Conservation (phyloP, 2,329 filamentous ascomycete species). For the Phialemoniopsis sp. region DNA sequence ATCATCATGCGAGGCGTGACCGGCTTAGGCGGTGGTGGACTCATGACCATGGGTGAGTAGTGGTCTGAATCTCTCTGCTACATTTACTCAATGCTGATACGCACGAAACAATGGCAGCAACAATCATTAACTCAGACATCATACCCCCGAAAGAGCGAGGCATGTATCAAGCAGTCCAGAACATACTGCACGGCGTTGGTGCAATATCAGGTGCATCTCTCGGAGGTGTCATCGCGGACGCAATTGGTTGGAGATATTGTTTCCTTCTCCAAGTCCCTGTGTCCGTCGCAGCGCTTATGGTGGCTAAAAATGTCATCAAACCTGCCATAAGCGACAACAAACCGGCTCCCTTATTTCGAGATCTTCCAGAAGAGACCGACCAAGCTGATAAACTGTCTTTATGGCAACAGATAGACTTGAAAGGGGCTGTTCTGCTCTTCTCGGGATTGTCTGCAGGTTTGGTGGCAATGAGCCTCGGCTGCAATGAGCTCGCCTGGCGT, state of each 20-base stretch:
- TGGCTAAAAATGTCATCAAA: constrained; percentile 49
- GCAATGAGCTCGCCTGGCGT: constrained; percentile 50
- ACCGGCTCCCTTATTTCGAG: too few relatives aligned
- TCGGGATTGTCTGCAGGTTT: constrained; percentile 54
- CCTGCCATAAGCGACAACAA: constrained; percentile 30
- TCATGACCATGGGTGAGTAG: constrained; percentile 62
- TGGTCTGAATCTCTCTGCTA: constrained; percentile 6
- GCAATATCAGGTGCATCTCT: constrained; percentile 59
- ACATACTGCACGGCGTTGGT: constrained; percentile 58
- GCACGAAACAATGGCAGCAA: constrained; percentile 28
- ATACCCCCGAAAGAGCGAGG: constrained; percentile 51
- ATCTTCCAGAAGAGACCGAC: too few relatives aligned
- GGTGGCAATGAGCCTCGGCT: constrained; percentile 49
- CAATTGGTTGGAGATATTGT: constrained; percentile 65
- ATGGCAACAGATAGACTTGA: constrained; percentile 43
- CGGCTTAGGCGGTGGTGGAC: constrained; percentile 65
- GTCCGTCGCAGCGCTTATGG: constrained; percentile 46
- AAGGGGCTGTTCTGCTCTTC: constrained; percentile 53
- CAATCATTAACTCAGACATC: constrained; percentile 60
- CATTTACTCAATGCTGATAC: not conserved
- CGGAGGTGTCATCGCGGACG: constrained; percentile 60
- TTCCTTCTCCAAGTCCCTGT: constrained; percentile 61
- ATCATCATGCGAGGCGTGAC: constrained; percentile 63
- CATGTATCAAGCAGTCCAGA: constrained; percentile 59
- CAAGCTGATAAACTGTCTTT: not conserved